These are phyloP conservation scores for Prunus padus DNA, from an alignment of 306 rosid species.

Conservation along the genomic window DNA sequence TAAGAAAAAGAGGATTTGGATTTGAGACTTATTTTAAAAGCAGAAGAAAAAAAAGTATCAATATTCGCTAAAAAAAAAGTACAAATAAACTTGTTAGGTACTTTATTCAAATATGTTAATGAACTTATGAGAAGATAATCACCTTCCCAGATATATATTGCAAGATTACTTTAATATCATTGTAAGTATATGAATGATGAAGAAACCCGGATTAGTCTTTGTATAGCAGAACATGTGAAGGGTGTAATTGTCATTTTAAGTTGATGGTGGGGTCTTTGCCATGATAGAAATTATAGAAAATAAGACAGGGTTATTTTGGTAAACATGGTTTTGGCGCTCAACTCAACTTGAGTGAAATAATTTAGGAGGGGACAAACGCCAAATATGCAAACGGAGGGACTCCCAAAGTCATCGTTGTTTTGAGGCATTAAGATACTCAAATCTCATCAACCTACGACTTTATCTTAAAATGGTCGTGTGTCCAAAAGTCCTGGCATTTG, in stretches of 20 bases:
- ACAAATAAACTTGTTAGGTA: too few relatives aligned
- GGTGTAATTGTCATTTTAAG: slow-evolving; percentile 16
- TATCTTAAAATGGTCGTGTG: neutral
- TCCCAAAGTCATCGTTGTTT: neutral
- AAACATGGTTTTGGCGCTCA: slow-evolving; percentile 40
- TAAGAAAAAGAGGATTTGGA: too few relatives aligned
- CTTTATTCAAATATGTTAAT: too few relatives aligned
- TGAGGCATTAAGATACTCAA: neutral
- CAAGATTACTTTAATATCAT: too few relatives aligned
- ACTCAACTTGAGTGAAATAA: neutral
- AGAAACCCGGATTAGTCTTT: too few relatives aligned
- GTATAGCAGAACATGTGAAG: neutral
- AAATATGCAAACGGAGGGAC: neutral
- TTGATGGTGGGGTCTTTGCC: neutral
- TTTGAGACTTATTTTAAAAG: too few relatives aligned
- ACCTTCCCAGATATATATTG: too few relatives aligned
- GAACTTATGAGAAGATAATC: too few relatives aligned
- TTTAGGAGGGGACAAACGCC: neutral
- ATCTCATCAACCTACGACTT: neutral
- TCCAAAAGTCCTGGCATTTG: neutral
- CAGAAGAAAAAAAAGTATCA: too few relatives aligned
- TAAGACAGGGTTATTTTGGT: neutral
- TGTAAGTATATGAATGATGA: too few relatives aligned
- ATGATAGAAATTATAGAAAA: neutral
- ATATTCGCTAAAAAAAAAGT: too few relatives aligned